phyloP scores from a whole-genome alignment of 2,329 filamentous ascomycete genomes.

The Cercospora sesami region DNA sequence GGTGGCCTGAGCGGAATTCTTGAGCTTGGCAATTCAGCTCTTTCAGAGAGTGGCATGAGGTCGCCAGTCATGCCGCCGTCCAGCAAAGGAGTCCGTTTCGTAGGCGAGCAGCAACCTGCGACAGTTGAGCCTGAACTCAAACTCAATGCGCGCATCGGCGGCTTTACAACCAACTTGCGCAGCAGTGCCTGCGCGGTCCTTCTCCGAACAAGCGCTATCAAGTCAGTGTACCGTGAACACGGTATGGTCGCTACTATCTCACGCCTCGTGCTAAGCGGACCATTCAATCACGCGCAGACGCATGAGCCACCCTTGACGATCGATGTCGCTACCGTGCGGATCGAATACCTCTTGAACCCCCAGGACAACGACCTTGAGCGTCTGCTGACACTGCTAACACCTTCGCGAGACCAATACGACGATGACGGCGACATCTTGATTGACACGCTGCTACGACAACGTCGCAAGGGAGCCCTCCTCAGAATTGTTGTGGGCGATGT shows the following conservation, averaged over 20 bases:
- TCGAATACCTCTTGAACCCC: conserved; percentile 72
- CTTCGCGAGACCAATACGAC: conserved; percentile 86
- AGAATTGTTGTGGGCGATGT: conserved; percentile 67
- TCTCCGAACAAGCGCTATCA: conserved; percentile 77
- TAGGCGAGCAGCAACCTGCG: conserved; percentile 42
- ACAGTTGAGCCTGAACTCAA: conserved; percentile 53
- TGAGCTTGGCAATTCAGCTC: conserved; percentile 81
- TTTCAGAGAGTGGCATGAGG: conserved; percentile 57
- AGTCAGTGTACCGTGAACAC: conserved; percentile 72
- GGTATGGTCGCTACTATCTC: conserved; percentile 72
- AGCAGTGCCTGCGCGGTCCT: conserved; percentile 74
- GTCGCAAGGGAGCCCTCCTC: conserved; percentile 81
- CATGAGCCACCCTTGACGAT: conserved; percentile 32
- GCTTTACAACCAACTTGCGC: conserved; percentile 71
- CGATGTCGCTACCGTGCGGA: conserved; percentile 50
- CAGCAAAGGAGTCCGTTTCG: conserved; percentile 59
- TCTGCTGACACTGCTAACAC: conserved; percentile 81
- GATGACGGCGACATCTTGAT: conserved; percentile 92
- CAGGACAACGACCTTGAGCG: conserved; percentile 78
- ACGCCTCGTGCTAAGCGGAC: conserved; percentile 71
- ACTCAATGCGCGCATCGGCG: conserved; percentile 73
- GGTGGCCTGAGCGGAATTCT: conserved; percentile 89
- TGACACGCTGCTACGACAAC: conserved; percentile 82
- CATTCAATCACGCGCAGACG: conserved; percentile 51
- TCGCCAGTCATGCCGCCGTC: conserved; percentile 41